A percentile compares a stretch with the other conserved stretches of the same genome.
These are phyloP conservation scores for Trichoderma harzianum DNA, from an alignment of 2,329 filamentous ascomycete genomes.

Conservation along the genomic window DNA sequence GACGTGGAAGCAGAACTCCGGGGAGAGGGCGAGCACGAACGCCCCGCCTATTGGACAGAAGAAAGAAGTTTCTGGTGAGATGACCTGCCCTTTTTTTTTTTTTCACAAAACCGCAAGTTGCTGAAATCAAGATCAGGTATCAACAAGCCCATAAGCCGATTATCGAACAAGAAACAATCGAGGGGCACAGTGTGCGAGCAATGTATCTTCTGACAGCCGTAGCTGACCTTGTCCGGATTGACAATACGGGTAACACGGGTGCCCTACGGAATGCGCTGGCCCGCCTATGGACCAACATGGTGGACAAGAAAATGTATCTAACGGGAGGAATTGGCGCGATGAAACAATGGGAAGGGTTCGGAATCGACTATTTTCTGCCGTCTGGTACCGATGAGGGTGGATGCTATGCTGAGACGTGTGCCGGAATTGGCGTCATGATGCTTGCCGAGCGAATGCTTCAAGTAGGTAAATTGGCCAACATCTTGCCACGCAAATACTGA, in stretches of 20 bases:
- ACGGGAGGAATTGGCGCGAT: neutral
- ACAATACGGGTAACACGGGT: neutral
- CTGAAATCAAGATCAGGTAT: neutral
- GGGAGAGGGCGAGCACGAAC: too few species aligned
- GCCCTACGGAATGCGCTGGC: neutral
- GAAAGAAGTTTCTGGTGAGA: neutral
- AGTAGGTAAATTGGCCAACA: too few species aligned
- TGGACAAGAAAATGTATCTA: neutral
- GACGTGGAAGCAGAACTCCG: neutral
- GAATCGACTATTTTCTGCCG: neutral
- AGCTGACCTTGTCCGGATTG: neutral
- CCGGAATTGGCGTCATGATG: neutral
- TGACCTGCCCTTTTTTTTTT: too few species aligned
- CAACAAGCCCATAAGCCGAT: neutral
- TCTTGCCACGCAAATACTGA: neutral
- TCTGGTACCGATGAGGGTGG: neutral
- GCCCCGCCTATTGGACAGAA: neutral
- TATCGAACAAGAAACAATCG: neutral
- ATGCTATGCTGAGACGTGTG: neutral
- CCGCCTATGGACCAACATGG: neutral
- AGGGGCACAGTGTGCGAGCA: neutral
- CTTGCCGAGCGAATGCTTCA: neutral
- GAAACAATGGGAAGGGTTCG: conserved; percentile 1
- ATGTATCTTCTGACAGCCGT: neutral
- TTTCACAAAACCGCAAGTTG: too few species aligned